phyloP scores from a whole-genome alignment of 2,329 filamentous ascomycete genomes.

The Neofusicoccum ribis region DNA sequence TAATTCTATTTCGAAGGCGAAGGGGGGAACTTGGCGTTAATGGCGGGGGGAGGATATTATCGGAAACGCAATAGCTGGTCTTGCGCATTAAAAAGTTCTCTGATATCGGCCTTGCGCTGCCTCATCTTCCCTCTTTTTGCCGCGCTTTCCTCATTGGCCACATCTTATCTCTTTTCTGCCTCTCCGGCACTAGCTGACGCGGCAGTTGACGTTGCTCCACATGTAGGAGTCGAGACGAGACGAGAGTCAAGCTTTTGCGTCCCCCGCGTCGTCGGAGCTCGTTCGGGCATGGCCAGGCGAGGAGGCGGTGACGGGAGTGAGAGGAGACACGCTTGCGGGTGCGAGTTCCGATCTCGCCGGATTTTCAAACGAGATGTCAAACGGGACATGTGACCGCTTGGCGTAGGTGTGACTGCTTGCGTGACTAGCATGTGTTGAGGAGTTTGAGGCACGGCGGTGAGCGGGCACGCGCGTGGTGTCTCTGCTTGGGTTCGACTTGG shows the following conservation, averaged over 20 bases:
- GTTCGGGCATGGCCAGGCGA: too few relatives aligned
- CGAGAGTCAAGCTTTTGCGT: too few relatives aligned
- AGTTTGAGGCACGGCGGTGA: too few relatives aligned
- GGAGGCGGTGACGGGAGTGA: too few relatives aligned
- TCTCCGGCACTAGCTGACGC: too few relatives aligned
- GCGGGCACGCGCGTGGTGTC: too few relatives aligned
- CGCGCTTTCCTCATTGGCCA: too few relatives aligned
- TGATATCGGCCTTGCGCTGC: neutral
- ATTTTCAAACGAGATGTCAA: neutral
- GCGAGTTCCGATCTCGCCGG: neutral
- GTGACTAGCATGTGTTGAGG: too few relatives aligned
- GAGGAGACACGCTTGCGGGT: neutral
- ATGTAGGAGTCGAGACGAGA: too few relatives aligned
- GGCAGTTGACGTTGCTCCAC: too few relatives aligned
- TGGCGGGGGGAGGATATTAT: neutral
- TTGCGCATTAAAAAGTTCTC: neutral
- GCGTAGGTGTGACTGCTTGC: neutral
- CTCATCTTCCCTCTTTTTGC: neutral
- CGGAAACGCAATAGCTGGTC: neutral
- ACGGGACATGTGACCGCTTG: neutral
- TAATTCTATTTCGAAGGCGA: neutral
- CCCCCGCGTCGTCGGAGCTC: neutral
- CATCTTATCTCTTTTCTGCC: too few relatives aligned
- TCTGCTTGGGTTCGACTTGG: too few relatives aligned
- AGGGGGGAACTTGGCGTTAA: neutral